These are phyloP conservation scores for Corymbia calophylla DNA, from an alignment of 441 rosid species.

Conservation along the genomic window DNA sequence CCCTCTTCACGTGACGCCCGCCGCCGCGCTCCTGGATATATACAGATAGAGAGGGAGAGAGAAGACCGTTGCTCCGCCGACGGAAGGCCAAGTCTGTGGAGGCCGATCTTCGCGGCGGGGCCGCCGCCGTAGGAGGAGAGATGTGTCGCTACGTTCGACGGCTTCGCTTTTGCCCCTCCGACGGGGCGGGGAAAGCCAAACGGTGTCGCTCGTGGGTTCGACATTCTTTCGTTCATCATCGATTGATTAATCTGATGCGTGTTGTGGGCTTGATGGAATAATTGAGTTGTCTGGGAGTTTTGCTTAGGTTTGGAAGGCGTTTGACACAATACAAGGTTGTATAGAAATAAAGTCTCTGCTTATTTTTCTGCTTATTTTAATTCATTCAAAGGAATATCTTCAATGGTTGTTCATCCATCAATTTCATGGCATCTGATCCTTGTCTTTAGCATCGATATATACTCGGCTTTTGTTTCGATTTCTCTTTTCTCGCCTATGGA, in stretches of 20 bases:
- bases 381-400: not conserved
- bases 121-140: not conserved
- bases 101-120: not conserved
- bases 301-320: not conserved
- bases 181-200: not conserved
- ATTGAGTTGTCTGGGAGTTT: not conserved
- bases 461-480: not conserved
- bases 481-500: not conserved
- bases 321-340: not conserved
- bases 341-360: not conserved
- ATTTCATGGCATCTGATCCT: not conserved
- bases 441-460: not conserved
- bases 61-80: not conserved
- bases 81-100: not conserved
- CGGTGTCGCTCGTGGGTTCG: not conserved
- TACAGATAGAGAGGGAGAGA: not conserved
- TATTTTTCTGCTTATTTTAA: not conserved
- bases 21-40: not conserved
- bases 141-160: not conserved
- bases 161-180: not conserved
- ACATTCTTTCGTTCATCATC: not conserved
- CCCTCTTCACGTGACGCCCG: slow-evolving; percentile 14
- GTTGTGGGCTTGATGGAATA: not conserved
- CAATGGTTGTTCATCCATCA: not conserved
- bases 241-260: not conserved